Evolutionary conservation across 441 rosid genomes (phyloP).

Genomic region (Populus tomentosa): DNA sequence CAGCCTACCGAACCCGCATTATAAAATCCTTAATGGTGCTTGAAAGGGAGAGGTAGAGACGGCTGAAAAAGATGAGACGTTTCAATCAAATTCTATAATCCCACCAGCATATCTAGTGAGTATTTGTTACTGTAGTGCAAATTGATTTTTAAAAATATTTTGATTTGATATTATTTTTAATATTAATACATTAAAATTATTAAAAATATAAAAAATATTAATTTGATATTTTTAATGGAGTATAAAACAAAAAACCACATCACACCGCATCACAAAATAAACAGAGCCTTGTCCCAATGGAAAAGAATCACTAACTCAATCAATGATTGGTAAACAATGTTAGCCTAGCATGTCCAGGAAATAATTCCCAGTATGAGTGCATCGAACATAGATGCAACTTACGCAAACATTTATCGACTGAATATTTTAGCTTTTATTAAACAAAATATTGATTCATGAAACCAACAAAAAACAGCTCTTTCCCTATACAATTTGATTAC

Average conservation of each 20-base stretch:
- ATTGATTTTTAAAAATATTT: no score
- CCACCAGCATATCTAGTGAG: not conserved
- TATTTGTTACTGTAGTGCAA: no score
- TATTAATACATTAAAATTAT: no score
- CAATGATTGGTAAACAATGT: not conserved
- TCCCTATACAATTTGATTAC: conserved; percentile 17
- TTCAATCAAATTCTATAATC: not conserved
- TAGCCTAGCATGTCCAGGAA: not conserved
- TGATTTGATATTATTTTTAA: no score
- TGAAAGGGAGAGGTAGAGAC: not conserved
- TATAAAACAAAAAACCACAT: no score
- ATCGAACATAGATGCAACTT: not conserved
- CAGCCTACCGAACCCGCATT: not conserved
- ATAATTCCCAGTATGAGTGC: not conserved
- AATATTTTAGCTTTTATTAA: not conserved
- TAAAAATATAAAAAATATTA: no score
- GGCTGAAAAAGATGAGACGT: not conserved
- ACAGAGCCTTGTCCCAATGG: not conserved
- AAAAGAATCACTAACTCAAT: not conserved
- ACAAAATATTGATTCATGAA: conserved; percentile 10
- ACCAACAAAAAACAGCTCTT: conserved; percentile 11
- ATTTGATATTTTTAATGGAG: no score
- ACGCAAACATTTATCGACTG: not conserved
- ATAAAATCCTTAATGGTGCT: not conserved
- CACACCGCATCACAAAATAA: no score